Evolutionary conservation across 2,329 filamentous ascomycete species (phyloP).

Genomic region (Simplicillium aogashimaense): DNA sequence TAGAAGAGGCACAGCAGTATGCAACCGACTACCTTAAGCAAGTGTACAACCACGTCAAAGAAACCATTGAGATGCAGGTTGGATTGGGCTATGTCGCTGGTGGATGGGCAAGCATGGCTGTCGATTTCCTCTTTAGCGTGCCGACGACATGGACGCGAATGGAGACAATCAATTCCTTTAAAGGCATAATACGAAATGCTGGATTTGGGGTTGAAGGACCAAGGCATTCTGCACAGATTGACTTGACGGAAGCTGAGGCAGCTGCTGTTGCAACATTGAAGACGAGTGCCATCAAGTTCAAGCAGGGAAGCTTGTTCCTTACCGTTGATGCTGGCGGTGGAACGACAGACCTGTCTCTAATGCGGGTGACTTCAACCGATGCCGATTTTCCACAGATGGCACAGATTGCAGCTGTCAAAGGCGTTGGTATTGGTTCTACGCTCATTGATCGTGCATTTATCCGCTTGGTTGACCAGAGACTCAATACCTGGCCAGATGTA

Average conservation of each 20-base stretch:
- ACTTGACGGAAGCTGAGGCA: slow-evolving; percentile 37
- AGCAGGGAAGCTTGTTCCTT: slow-evolving; percentile 27
- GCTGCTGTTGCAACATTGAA: slow-evolving; percentile 36
- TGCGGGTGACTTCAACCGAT: slow-evolving; percentile 25
- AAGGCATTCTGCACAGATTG: slow-evolving; percentile 27
- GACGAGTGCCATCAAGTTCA: slow-evolving; percentile 26
- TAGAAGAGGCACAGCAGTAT: slow-evolving; percentile 33
- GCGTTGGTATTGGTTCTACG: slow-evolving; percentile 33
- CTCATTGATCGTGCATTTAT: slow-evolving; percentile 34
- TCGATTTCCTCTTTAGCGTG: slow-evolving; percentile 46
- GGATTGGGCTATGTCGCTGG: slow-evolving; percentile 21
- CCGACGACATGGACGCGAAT: slow-evolving; percentile 46
- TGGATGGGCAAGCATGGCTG: slow-evolving; percentile 32
- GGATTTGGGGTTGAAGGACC: slow-evolving; percentile 36
- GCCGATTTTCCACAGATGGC: slow-evolving; percentile 17
- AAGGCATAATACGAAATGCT: slow-evolving; percentile 31
- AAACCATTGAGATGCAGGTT: slow-evolving; percentile 28
- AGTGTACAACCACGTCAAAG: slow-evolving; percentile 38
- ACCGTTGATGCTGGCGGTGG: slow-evolving; percentile 35
- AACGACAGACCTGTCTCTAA: slow-evolving; percentile 34
- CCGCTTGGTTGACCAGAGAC: slow-evolving; percentile 24
- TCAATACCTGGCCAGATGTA: slow-evolving; percentile 24
- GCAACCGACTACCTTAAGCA: slow-evolving; percentile 37
- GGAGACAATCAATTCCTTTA: slow-evolving; percentile 40
- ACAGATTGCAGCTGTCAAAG: slow-evolving; percentile 27